These are phyloP conservation scores for Podosphaera aphanis DNA, from an alignment of 2,329 filamentous ascomycete species.

Conservation along the genomic window DNA sequence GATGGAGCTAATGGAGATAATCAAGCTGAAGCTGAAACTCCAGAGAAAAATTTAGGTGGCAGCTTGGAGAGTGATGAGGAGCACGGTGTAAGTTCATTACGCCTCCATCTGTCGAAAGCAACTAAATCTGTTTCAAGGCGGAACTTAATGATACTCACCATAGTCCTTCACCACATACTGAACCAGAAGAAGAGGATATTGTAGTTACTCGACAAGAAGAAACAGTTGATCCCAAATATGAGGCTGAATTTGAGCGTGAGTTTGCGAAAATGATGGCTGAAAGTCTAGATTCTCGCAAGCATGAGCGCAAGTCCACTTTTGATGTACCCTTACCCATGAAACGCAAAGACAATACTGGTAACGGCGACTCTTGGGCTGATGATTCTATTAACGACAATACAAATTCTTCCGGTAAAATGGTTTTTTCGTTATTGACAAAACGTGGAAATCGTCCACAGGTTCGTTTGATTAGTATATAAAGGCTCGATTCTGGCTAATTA, in stretches of 20 bases:
- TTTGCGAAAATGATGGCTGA: conserved; percentile 98
- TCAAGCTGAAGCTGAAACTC: conserved; percentile 31
- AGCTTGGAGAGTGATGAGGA: conserved; percentile 32
- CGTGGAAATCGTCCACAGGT: conserved; percentile 89
- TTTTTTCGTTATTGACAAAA: conserved; percentile 88
- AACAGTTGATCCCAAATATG: conserved; percentile 72
- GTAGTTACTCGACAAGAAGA: conserved; percentile 81
- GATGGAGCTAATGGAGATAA: conserved; percentile 40
- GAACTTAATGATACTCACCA: conserved; percentile 26
- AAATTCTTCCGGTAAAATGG: conserved; percentile 45
- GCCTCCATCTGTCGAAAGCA: not conserved
- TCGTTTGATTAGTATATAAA: conserved; percentile 8
- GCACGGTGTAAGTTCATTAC: conserved; percentile 23
- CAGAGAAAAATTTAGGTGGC: conserved; percentile 22
- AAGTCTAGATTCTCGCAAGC: conserved; percentile 83
- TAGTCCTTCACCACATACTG: conserved; percentile 30
- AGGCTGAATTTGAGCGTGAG: conserved; percentile 93
- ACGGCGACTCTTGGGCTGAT: conserved; percentile 19
- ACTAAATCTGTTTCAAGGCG: conserved; percentile 2
- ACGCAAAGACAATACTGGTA: conserved; percentile 24
- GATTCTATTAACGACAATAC: conserved; percentile 16
- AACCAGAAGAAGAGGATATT: conserved; percentile 64
- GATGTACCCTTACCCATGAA: conserved; percentile 95
- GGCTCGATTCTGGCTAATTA: not conserved
- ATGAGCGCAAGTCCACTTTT: conserved; percentile 82